phyloP scores from a whole-genome alignment of 148 eudicot species.

The Nepenthes mirabilis region DNA sequence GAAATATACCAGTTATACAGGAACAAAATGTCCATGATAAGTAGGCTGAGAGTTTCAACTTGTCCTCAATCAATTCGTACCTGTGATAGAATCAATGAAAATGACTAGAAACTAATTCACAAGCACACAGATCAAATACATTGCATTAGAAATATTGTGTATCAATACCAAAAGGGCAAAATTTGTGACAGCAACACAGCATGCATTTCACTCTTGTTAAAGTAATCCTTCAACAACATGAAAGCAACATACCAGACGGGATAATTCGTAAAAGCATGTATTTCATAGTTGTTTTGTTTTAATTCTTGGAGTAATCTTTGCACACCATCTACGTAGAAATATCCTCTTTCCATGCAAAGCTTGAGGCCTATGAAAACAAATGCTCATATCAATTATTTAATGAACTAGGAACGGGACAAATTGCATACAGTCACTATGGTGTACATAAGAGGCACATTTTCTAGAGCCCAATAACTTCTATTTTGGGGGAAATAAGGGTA shows the following conservation, averaged over 20 bases:
- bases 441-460: too few relatives aligned
- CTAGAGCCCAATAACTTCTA: too few relatives aligned
- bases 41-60: constrained; percentile 71
- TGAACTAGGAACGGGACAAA: too few relatives aligned
- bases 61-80: constrained; percentile 83
- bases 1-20: constrained; percentile 47
- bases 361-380: constrained; percentile 55
- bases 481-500: too few relatives aligned
- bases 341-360: constrained; percentile 59
- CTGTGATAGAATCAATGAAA: constrained; percentile 20
- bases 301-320: constrained; percentile 50
- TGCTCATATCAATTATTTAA: not conserved
- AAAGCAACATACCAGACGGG: constrained; percentile 53
- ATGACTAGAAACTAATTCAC: not conserved
- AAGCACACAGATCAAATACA: not conserved
- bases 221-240: too few relatives aligned
- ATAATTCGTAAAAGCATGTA: constrained; percentile 87
- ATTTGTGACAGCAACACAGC: constrained; percentile 81
- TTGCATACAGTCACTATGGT: not conserved
- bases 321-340: constrained; percentile 57
- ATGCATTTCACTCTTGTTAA: constrained; percentile 69
- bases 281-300: constrained; percentile 67
- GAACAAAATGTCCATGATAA: constrained; percentile 96
- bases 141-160: not conserved
- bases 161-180: constrained; percentile 66